phyloP scores from a whole-genome alignment of 805 yeast genomes.

The Candida nonsorbophila region DNA sequence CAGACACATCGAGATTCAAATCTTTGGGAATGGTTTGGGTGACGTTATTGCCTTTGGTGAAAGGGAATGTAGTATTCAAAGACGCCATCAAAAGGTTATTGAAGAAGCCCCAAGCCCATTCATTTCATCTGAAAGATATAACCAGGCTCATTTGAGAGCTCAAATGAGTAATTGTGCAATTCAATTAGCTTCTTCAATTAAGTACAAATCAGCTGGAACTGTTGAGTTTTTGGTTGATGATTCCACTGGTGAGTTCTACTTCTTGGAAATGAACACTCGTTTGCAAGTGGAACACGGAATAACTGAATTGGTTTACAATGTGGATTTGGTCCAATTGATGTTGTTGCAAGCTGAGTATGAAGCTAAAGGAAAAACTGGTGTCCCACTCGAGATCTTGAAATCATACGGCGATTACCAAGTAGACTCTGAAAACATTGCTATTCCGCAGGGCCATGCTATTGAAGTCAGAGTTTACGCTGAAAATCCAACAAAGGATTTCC shows the following conservation, averaged over 20 bases:
- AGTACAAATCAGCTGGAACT: conserved; percentile 95
- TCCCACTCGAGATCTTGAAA: conserved; percentile 6
- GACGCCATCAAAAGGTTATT: conserved; percentile 92
- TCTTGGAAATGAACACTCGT: conserved; percentile 93
- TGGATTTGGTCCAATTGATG: conserved; percentile 98
- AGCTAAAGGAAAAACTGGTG: conserved; percentile 28
- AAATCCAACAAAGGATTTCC: conserved; percentile 89
- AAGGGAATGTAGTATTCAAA: conserved; percentile 94
- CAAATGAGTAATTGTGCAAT: conserved; percentile 80
- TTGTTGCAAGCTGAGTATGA: conserved; percentile 81
- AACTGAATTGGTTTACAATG: conserved; percentile 94
- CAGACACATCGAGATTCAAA: conserved; percentile 93
- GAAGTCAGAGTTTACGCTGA: conserved; percentile 96
- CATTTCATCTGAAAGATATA: no score
- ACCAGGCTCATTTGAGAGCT: conserved; percentile 65
- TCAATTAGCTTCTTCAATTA: conserved; percentile 70
- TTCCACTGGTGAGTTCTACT: conserved; percentile 80
- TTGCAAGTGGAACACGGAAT: conserved; percentile 97
- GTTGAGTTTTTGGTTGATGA: conserved; percentile 93
- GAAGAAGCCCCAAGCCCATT: conserved; percentile 98
- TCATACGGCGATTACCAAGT: conserved; percentile 4
- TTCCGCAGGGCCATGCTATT: conserved; percentile 72
- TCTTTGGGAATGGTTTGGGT: conserved; percentile 94
- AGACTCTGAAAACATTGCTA: conserved; percentile 1
- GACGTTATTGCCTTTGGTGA: conserved; percentile 92